phyloP scores from a whole-genome alignment of 805 yeast genomes.

The Komagataella pseudopastoris region DNA sequence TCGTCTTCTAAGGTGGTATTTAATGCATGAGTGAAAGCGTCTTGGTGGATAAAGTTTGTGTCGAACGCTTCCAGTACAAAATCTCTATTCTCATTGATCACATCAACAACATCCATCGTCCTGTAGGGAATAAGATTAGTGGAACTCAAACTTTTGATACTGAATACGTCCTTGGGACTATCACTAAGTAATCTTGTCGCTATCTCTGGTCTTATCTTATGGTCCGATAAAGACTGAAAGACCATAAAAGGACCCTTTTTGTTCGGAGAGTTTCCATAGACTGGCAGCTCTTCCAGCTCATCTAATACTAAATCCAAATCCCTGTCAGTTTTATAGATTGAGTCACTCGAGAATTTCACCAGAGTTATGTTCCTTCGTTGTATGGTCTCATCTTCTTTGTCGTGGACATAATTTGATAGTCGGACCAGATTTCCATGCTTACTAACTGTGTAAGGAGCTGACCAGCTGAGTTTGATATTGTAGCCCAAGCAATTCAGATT shows the following conservation, averaged over 20 bases:
- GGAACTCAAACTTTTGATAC: background rate
- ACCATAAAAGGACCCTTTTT: background rate
- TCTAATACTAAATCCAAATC: constrained; percentile 26
- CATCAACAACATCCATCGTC: background rate
- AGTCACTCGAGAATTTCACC: constrained; percentile 22
- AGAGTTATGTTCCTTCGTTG: constrained; percentile 33
- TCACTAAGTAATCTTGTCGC: background rate
- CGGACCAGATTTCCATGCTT: constrained; percentile 10
- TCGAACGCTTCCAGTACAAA: background rate
- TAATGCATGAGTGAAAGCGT: background rate
- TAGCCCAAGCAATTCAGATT: constrained; percentile 34
- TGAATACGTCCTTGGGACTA: background rate
- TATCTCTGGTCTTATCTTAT: background rate
- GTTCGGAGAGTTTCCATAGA: background rate
- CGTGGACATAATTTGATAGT: constrained; percentile 3
- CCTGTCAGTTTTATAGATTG: constrained; percentile 22
- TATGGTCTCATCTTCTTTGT: constrained; percentile 9
- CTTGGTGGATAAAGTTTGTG: background rate
- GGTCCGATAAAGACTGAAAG: background rate
- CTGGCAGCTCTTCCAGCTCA: constrained; percentile 3
- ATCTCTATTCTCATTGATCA: background rate
- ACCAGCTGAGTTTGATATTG: constrained; percentile 32
- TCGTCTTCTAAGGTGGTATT: background rate
- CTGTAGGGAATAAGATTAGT: background rate
- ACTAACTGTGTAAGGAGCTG: constrained; percentile 22